Conservation (phyloP, 306 rosid species). For the Pyrus bretschneideri region DNA sequence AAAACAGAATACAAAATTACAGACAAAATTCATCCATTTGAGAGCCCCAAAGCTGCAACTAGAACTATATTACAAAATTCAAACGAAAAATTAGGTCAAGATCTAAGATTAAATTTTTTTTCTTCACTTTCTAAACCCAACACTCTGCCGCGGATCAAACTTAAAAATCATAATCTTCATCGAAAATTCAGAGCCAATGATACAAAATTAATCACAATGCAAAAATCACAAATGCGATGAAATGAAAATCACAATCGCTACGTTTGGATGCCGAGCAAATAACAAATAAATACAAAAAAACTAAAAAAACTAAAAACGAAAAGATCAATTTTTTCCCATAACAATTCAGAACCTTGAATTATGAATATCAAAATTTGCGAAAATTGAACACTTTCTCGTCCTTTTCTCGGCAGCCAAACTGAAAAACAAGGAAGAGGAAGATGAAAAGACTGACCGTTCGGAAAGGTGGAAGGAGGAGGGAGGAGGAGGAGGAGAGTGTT, state of each 20-base stretch:
- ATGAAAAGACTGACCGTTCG: conserved; percentile 15
- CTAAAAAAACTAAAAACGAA: neutral
- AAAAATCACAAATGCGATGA: neutral
- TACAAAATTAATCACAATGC: neutral
- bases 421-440: neutral
- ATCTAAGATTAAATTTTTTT: neutral
- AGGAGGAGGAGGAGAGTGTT: neutral
- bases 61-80: neutral
- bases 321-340: neutral
- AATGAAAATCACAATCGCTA: neutral
- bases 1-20: neutral
- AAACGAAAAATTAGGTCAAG: neutral
- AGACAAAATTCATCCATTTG: neutral
- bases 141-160: neutral
- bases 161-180: too few species aligned
- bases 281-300: too few species aligned
- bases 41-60: neutral
- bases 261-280: neutral
- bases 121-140: neutral
- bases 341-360: neutral
- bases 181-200: neutral
- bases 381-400: neutral
- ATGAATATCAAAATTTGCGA: neutral
- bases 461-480: neutral
- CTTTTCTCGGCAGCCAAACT: conserved; percentile 3